Conservation (phyloP, 2,329 filamentous ascomycete genomes). For the Cladophialophora immunda region DNA sequence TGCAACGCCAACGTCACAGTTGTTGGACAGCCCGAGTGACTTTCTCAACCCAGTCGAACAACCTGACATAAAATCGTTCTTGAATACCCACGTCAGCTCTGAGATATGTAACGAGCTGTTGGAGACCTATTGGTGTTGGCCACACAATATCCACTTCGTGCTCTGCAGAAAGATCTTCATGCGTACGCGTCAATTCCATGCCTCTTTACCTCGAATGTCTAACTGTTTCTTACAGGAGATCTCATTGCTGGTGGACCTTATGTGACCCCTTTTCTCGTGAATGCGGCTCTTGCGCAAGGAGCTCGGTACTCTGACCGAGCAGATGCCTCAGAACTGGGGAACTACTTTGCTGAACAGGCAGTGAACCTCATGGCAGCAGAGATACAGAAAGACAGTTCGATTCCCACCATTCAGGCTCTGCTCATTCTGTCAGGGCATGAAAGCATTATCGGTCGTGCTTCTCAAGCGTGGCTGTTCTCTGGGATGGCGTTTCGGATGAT, state of each 20-base stretch:
- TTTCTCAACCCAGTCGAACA: too few relatives aligned
- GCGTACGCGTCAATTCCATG: conserved; percentile 59
- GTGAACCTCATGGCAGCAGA: conserved; percentile 16
- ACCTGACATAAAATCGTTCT: too few relatives aligned
- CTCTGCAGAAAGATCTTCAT: conserved; percentile 65
- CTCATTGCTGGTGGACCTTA: conserved; percentile 14
- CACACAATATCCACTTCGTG: conserved; percentile 49
- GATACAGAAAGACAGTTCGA: background rate
- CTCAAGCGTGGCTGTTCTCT: conserved; percentile 1
- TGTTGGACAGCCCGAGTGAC: background rate
- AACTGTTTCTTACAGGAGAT: conserved; percentile 6
- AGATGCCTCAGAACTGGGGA: conserved; percentile 2
- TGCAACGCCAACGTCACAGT: background rate
- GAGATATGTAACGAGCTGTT: conserved; percentile 5
- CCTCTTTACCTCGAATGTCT: conserved; percentile 53
- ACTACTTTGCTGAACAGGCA: conserved; percentile 5
- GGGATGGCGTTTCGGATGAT: conserved; percentile 14
- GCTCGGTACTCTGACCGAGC: conserved; percentile 18
- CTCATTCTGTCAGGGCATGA: background rate
- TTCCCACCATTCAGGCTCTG: conserved; percentile 2
- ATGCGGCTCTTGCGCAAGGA: conserved; percentile 18
- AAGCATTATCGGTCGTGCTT: background rate
- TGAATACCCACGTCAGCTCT: background rate
- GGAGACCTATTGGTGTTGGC: conserved; percentile 18
- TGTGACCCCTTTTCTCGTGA: conserved; percentile 18